Conservation (phyloP, 768 basidiomycete species). For the Agrocybe pediades region DNA sequence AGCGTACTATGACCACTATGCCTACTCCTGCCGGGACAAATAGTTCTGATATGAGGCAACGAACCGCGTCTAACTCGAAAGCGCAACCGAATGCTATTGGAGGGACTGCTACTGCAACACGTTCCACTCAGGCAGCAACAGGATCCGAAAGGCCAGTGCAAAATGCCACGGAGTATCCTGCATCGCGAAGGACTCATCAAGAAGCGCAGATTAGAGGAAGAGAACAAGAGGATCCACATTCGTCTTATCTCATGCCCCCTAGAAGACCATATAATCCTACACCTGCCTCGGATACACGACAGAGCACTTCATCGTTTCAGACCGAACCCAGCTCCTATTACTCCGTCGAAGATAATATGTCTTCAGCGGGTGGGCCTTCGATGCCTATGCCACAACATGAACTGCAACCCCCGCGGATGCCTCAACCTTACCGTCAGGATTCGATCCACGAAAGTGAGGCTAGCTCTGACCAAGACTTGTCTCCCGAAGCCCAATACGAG, state of each 20-base stretch:
- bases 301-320: slow-evolving; percentile 19
- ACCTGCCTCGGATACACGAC: slow-evolving; percentile 11
- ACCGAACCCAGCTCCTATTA: slow-evolving; percentile 22
- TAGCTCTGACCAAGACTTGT: neutral
- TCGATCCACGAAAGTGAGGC: neutral
- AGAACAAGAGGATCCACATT: slow-evolving; percentile 6
- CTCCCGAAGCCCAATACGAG: slow-evolving; percentile 7
- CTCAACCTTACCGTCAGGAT: neutral
- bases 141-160: neutral
- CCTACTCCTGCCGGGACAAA: slow-evolving; percentile 2
- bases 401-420: neutral
- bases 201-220: neutral
- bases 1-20: slow-evolving; percentile 1
- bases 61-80: slow-evolving; percentile 7
- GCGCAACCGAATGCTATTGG: neutral
- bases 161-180: neutral
- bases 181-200: neutral
- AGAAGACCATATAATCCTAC: neutral
- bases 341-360: slow-evolving; percentile 16
- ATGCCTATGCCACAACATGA: slow-evolving; percentile 1
- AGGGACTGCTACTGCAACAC: neutral
- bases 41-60: slow-evolving; percentile 3
- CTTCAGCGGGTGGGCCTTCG: slow-evolving; percentile 9
- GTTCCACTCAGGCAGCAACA: neutral
- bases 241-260: slow-evolving; percentile 6